A percentile compares a stretch with the other conserved stretches of the same genome.
phyloP scores from a whole-genome alignment of 2,329 filamentous ascomycete species.

The Incumbomyces delicatus region DNA sequence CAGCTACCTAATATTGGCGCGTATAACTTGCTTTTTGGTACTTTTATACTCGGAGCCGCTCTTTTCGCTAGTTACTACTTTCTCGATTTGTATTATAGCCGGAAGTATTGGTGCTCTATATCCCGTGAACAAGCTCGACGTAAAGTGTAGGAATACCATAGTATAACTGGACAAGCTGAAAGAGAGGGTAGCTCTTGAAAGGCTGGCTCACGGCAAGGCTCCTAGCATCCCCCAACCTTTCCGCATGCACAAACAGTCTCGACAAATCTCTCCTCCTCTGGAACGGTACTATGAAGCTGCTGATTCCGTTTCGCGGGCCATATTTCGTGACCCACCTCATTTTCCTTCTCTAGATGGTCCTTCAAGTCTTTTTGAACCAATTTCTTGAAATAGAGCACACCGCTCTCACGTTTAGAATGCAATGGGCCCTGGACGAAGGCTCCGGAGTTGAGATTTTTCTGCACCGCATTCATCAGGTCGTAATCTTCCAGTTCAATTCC shows the following conservation, averaged over 20 bases:
- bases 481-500: slow-evolving; percentile 56
- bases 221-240: not conserved
- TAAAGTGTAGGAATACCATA: no score
- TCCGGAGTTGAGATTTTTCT: slow-evolving; percentile 50
- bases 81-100: no score
- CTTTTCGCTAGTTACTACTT: no score
- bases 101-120: no score
- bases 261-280: not conserved
- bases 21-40: no score
- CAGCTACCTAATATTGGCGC: no score
- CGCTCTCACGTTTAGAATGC: not conserved
- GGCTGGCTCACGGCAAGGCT: not conserved
- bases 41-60: no score
- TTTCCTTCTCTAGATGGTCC: not conserved
- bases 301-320: not conserved
- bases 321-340: not conserved
- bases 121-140: no score
- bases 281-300: not conserved
- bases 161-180: no score
- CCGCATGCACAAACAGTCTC: not conserved
- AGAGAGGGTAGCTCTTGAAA: no score
- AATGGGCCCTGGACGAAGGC: slow-evolving; percentile 33
- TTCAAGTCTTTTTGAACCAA: not conserved
- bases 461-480: slow-evolving; percentile 46
- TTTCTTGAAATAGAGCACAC: not conserved